These are phyloP conservation scores for Emmonsia crescens DNA, from an alignment of 2,329 filamentous ascomycete genomes.

Conservation along the genomic window DNA sequence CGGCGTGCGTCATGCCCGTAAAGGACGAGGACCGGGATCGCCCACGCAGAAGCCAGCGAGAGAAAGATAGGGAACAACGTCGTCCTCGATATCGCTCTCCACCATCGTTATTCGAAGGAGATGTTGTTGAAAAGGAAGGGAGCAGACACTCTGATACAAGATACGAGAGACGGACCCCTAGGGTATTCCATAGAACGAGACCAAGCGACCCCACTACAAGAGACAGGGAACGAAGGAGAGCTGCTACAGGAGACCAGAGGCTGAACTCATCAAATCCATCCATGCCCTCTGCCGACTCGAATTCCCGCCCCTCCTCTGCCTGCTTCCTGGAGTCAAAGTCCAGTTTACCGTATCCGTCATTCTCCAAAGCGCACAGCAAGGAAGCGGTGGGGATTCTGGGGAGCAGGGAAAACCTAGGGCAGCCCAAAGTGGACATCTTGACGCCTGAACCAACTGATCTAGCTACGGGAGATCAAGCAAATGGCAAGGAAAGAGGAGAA, in stretches of 20 bases:
- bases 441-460: constrained; percentile 66
- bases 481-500: constrained; percentile 12
- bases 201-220: constrained; percentile 7
- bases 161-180: constrained; percentile 16
- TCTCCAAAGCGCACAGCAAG: constrained; percentile 87
- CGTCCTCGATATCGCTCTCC: constrained; percentile 19
- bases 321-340: constrained; percentile 35
- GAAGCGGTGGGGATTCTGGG: constrained; percentile 65
- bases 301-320: constrained; percentile 11
- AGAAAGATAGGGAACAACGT: constrained; percentile 19
- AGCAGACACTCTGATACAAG: constrained; percentile 3
- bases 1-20: constrained; percentile 24
- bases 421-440: constrained; percentile 33
- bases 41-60: constrained; percentile 21
- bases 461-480: constrained; percentile 40
- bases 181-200: constrained; percentile 22
- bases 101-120: constrained; percentile 15
- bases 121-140: constrained; percentile 1
- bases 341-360: constrained; percentile 63
- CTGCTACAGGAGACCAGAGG: constrained; percentile 21
- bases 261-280: constrained; percentile 1
- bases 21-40: constrained; percentile 24
- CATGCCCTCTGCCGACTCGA: constrained; percentile 10
- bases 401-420: constrained; percentile 44
- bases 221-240: constrained; percentile 15